Evolutionary conservation across 1,284 basidiomycete species (phyloP).

Genomic region (Cutaneotrichosporon arboriforme): DNA sequence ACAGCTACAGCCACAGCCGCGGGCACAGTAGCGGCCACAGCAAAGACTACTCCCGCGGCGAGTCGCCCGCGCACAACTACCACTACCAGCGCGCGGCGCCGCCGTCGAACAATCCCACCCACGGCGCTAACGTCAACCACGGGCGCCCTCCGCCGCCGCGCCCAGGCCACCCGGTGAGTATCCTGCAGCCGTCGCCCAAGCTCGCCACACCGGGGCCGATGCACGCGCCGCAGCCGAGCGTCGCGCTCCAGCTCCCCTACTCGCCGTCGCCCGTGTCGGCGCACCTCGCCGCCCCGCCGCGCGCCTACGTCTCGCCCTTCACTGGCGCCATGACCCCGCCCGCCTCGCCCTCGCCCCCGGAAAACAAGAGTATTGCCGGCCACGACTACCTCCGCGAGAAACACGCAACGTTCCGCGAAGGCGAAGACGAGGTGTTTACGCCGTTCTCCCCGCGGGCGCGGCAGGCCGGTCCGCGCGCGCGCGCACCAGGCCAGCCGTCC

Average conservation of each 20-base stretch:
- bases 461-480: conserved; percentile 10
- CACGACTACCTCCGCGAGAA: conserved; percentile 39
- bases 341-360: conserved; percentile 9
- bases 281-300: conserved; percentile 34
- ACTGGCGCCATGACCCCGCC: background rate
- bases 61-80: no score
- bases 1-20: no score
- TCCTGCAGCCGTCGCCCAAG: background rate
- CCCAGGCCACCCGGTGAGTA: background rate
- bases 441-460: conserved; percentile 29
- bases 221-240: no score
- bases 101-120: no score
- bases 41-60: no score
- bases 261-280: conserved; percentile 13
- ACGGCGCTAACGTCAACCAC: no score
- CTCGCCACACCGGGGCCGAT: background rate
- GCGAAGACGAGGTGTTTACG: conserved; percentile 35
- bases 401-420: conserved; percentile 39
- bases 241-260: conserved; percentile 2
- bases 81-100: no score
- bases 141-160: no score
- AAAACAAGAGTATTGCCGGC: conserved; percentile 27
- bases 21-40: no score
- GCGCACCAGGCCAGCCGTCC: conserved; percentile 13
- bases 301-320: conserved; percentile 15